Conservation (phyloP, 495 filamentous ascomycete genomes). For the Astrocystis sublimbata region DNA sequence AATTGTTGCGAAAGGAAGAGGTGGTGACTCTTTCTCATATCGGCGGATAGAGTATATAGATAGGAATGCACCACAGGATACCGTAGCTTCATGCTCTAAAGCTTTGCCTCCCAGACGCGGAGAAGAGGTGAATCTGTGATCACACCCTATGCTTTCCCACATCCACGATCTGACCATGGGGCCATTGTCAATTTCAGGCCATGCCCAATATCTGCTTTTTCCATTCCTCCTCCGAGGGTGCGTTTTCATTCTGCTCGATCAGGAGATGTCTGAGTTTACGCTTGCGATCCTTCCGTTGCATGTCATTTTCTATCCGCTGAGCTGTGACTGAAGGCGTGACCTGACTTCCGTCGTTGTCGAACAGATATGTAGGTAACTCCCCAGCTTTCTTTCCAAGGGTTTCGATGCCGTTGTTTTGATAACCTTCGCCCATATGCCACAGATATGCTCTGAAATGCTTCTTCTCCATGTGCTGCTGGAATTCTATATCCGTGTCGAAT, state of each 20-base stretch:
- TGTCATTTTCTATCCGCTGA: conserved; percentile 41
- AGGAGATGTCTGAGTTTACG: conserved; percentile 34
- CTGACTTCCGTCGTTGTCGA: conserved; percentile 41
- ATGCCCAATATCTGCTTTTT: conserved; percentile 31
- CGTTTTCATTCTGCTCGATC: conserved; percentile 37
- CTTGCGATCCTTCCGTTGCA: conserved; percentile 36
- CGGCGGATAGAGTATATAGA: too few species aligned
- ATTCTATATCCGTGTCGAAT: conserved; percentile 40
- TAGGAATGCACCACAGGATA: too few species aligned
- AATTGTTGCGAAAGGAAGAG: too few species aligned
- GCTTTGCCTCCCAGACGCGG: too few species aligned
- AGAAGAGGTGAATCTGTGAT: not conserved
- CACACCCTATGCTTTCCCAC: not conserved
- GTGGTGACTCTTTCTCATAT: too few species aligned
- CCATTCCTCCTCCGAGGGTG: conserved; percentile 43
- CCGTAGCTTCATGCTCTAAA: too few species aligned
- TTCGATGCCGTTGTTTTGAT: conserved; percentile 37
- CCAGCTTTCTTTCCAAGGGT: conserved; percentile 22
- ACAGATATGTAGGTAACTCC: conserved; percentile 42
- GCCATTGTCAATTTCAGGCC: conserved; percentile 9
- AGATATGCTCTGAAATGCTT: conserved; percentile 59
- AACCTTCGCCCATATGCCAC: conserved; percentile 69
- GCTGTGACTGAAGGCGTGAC: conserved; percentile 44
- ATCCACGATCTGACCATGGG: not conserved
- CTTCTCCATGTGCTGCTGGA: conserved; percentile 61